Evolutionary conservation across 2,329 filamentous ascomycete genomes (phyloP), one percentile per base, ranked within the genome.

Genomic region (Botrytis squamosa): DNA sequence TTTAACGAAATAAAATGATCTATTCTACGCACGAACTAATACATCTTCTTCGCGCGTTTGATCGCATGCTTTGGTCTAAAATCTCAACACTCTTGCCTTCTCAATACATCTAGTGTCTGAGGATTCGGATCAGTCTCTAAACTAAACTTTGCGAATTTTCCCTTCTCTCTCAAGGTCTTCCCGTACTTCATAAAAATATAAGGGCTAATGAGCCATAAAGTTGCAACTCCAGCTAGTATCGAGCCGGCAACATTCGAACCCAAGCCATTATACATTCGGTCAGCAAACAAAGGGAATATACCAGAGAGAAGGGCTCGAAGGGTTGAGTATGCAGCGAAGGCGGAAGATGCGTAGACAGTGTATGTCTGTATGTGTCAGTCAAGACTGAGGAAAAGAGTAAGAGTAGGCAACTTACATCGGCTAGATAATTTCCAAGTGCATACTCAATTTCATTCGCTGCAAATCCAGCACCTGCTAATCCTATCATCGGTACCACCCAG

Each of bases 391-490:
- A 29, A 29, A 29, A 29, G 29, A 29, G 29, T 29, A 29, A 44
- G 8, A 52, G 16, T 40, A 44, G 29, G 10, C 4, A n/a, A 55
- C 60, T 29, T 65, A 66, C 70, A 76, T 86, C 85, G 0, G 84
- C 81, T 16, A 86, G 78, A 67, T 86, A 86, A 1, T 83, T 84
- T 1, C 81, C 81, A 0, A 86, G 76, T 4, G 76, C 76, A 62
- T 74, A 82, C 29, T 83, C 83, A 62, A 86, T 82, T 73, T 87
- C 86, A 25, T 85, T 86, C 38, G 84, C 76, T 0, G 84, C 84
- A 77, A 85, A 87, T 0, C 86, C 86, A 14, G 86, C 81, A 4
- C 84, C 78, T 0, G 84, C 77, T 3, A 87, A 80, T 0, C 83
- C 81, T 0, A 83, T 67, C 7, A 83, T 82, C 4, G 84, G 82